Evolutionary conservation across 75 land plant species (phyloP), one percentile per base, ranked within the genome.

Genomic region (Selaginella moellendorffii): DNA sequence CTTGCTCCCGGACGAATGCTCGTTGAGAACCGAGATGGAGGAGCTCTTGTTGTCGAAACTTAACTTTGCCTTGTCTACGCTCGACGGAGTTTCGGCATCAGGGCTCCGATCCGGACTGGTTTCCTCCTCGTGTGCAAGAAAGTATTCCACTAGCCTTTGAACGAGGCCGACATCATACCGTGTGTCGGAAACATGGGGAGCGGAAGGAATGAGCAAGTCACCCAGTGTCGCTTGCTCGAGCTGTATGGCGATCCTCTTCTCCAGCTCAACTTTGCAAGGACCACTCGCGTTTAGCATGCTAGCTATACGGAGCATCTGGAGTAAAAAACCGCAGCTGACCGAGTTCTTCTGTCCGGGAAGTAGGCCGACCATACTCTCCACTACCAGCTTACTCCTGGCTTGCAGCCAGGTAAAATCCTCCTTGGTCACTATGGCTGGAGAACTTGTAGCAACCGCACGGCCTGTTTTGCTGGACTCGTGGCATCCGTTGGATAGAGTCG

Each of bases 121-220:
- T 14, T 36, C 46, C 10, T 36, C 74, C 29, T 81, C 80, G 21
- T 66, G 30, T 18, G 9, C 59, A 54, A 73, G 42, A 54, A 84
- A 87, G 65, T 68, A 20, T 30, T 64, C 60, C 0, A 85, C 82
- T 2, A 88, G 63, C 42, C 93, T 72, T 17, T 74, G 53, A 2
- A 81, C 75, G 0, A 85, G 68, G 30, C 68, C 80, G 5, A 85
- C 80, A 53, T 88, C 93, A 9, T 81, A 71, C 19, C 82, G 36
- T 1, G 85, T 85, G 23, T 66, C 78, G 51, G 76, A 76, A 0
- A 79, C 80, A 70, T 81, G 83, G 52, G 76, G 64, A 69, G 76
- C 82, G 0, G 83, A 81, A 2, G 93, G 93, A 24, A 85, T 82
- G 67, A 88, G 75, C 30, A 88, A 19, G 59, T 85, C 93, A 53